Percentiles rank a stretch among this genome's conserved stretches.
Evolutionary conservation across 768 basidiomycete species (phyloP).

Genomic region (Xerocomus potaroensis): DNA sequence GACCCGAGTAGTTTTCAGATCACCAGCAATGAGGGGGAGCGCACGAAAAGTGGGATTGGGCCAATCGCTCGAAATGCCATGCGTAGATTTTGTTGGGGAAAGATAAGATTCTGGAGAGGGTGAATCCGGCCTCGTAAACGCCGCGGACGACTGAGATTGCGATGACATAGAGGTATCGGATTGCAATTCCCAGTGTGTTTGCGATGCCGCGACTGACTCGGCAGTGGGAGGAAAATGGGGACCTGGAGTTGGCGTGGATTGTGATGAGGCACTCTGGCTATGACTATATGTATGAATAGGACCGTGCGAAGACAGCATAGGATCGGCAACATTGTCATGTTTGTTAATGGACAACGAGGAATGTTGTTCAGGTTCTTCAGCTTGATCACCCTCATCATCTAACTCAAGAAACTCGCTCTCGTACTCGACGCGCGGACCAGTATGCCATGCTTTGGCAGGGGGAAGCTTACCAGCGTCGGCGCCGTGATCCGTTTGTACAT

Average conservation of each 20-base stretch:
- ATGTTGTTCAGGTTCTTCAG: conserved; percentile 13
- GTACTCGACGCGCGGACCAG: conserved; percentile 21
- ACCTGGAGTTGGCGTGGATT: conserved; percentile 8
- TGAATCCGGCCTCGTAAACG: conserved; percentile 24
- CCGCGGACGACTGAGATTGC: conserved; percentile 23
- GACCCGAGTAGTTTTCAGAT: conserved; percentile 70
- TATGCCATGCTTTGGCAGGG: conserved; percentile 10
- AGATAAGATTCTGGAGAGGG: conserved; percentile 31
- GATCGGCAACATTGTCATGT: conserved; percentile 34
- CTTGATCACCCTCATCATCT: conserved; percentile 34
- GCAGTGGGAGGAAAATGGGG: conserved; percentile 16
- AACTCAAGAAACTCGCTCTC: conserved; percentile 65
- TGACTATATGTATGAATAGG: conserved; percentile 10
- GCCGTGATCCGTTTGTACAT: background rate
- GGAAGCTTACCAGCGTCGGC: conserved; percentile 1
- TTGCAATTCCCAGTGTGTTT: conserved; percentile 22
- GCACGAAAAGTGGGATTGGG: conserved; percentile 56
- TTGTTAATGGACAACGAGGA: conserved; percentile 6
- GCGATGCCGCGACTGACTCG: conserved; percentile 17
- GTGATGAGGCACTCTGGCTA: conserved; percentile 9
- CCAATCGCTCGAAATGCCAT: conserved; percentile 20
- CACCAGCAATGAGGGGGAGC: conserved; percentile 61
- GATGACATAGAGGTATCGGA: conserved; percentile 19
- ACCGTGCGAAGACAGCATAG: conserved; percentile 39
- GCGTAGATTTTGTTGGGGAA: conserved; percentile 19